A percentile compares a stretch with the other conserved stretches of the same genome.
These are phyloP conservation scores for Kluyveromyces sp. DNA, from an alignment of 1,139 yeast species.

Conservation along the genomic window DNA sequence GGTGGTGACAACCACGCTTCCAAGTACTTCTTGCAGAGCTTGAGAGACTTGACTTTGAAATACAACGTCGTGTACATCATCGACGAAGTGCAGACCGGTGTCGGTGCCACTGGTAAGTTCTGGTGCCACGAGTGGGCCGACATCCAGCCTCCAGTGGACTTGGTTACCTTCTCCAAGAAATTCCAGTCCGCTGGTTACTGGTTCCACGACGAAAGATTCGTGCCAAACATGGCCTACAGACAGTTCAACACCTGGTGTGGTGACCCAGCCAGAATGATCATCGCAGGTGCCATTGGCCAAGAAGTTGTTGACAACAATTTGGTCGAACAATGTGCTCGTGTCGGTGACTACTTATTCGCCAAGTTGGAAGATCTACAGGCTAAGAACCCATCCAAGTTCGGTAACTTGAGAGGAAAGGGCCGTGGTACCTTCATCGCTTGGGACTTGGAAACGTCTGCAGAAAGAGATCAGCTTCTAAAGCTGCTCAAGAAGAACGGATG, in stretches of 20 bases:
- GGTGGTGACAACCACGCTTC: constrained; percentile 72
- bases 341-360: constrained; percentile 52
- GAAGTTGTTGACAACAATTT: constrained; percentile 49
- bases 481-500: constrained; percentile 50
- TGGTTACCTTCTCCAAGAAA: constrained; percentile 70
- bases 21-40: constrained; percentile 52
- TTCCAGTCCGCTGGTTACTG: constrained; percentile 77
- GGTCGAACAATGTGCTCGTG: constrained; percentile 44
- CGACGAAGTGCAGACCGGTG: constrained; percentile 73
- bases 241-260: constrained; percentile 86
- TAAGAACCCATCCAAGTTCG: constrained; percentile 41
- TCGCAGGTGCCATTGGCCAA: constrained; percentile 57
- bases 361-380: constrained; percentile 40
- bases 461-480: constrained; percentile 46
- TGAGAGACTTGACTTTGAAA: constrained; percentile 55
- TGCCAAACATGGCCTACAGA: constrained; percentile 60
- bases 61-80: constrained; percentile 55
- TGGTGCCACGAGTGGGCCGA: constrained; percentile 74
- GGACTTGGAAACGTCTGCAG: constrained; percentile 44
- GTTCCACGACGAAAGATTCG: constrained; percentile 55
- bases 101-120: constrained; percentile 63
- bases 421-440: constrained; percentile 75
- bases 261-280: constrained; percentile 62
- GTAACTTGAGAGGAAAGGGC: constrained; percentile 57
- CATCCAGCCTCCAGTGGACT: constrained; percentile 57